Base-by-base conservation (phyloP, 2,329 filamentous ascomycete species). In the Ascochyta rabiei region DNA sequence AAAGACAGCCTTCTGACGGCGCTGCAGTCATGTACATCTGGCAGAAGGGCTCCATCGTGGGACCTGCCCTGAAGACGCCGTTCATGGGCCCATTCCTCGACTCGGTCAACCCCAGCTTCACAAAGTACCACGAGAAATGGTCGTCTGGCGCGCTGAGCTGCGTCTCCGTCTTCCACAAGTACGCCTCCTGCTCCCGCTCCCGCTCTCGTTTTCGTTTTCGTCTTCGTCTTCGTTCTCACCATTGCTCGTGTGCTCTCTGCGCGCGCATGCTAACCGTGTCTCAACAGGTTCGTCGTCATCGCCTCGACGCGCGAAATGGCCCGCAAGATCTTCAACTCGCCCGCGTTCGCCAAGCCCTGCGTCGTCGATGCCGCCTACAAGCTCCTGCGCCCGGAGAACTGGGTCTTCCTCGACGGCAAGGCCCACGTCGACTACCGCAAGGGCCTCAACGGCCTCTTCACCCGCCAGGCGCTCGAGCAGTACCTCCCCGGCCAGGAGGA, bases 151-250 rank as follows among this genome's bases (percentile, higher is more conserved):
- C 90, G 42, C 82, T 99, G 66, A 97, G 93, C 82, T 99, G 95
- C 73, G 95, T 99, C 59, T 97, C 93, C 2, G 92, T 99, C 69
- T 99, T 99, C 81, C 95, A 99, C 86, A 99, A 98, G 91, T 96
- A 85, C 15, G 66, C 24, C 41, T 47, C 31, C 30, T 16, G 51
- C 6, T 15, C 12, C 6, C 39, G 49, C 30, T 31, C 16, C 19
- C 10, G 37, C 12, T 28, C 10, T 5, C 33, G 56, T 38, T 48
- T 53, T 37, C 52, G 31, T 33, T 7, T 4, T 33, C 30, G 30
- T 4, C 50, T 51, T 28, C 41, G 26, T 28, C 8, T 9, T 3
- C 10, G 26, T 9, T 28, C 8, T 43, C 50, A 42, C 33, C 37
- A 13, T 28, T 16, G 31, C 6, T 34, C n/a, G 31, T 15, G 56